Percentiles rank a stretch among this genome's conserved stretches.
These are phyloP conservation scores for Zopfochytrium polystomum DNA, from an alignment of 371 early-diverging fungal species.

Conservation along the genomic window DNA sequence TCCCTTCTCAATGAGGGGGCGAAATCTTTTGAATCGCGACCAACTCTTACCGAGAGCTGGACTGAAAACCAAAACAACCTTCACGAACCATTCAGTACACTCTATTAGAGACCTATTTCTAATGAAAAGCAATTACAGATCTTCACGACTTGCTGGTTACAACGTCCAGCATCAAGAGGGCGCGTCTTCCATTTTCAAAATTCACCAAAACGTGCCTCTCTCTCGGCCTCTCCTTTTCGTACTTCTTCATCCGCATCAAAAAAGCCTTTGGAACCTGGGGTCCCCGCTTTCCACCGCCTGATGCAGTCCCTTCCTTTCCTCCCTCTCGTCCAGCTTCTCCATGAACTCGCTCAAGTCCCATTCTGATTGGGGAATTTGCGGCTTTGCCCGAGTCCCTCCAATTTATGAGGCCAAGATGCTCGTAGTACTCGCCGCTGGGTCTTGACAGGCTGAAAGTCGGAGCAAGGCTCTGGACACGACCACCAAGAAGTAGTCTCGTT, in stretches of 20 bases:
- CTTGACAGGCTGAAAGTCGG: constrained; percentile 18
- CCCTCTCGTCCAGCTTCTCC: background rate
- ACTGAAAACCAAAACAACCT: too few relatives aligned
- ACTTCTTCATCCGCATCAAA: background rate
- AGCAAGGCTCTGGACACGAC: constrained; percentile 16
- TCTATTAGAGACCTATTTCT: too few relatives aligned
- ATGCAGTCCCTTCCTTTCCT: background rate
- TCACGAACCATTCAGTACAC: too few relatives aligned
- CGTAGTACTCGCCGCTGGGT: background rate
- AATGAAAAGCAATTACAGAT: too few relatives aligned
- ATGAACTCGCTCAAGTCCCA: background rate
- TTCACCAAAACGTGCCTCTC: background rate
- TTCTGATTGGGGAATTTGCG: background rate
- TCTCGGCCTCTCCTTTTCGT: background rate
- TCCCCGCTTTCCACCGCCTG: background rate
- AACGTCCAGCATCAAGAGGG: background rate
- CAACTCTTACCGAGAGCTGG: too few relatives aligned
- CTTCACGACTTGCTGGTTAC: too few relatives aligned
- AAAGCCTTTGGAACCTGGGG: background rate
- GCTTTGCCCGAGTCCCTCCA: background rate
- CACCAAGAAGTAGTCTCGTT: constrained; percentile 15
- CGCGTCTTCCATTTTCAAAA: background rate
- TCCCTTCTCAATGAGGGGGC: too few relatives aligned
- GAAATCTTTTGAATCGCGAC: too few relatives aligned
- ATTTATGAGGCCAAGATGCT: background rate